Evolutionary conservation across 2,329 filamentous ascomycete genomes (phyloP), one percentile per base, ranked within the genome.

Genomic region (Gaeumannomyces tritici): DNA sequence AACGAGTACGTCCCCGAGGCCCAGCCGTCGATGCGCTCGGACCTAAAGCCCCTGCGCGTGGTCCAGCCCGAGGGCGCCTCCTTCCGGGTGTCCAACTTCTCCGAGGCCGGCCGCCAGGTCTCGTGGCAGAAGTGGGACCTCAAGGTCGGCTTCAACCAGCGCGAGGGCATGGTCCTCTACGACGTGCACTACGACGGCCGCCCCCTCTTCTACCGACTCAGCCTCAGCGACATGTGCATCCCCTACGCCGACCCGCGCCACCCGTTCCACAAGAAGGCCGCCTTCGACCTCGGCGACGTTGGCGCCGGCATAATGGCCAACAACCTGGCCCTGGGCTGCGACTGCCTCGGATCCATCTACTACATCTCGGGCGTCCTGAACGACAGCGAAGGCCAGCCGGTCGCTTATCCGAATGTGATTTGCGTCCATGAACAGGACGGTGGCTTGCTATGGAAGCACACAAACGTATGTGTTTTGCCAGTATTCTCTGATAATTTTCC

Each of bases 341-440:
- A 90, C 69, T 88, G 88, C 66, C 79, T 91, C 0, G 89, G 89
- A 7, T 80, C 82, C 0, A 89, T 89, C 67, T 83, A 88, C 64
- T 82, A 82, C 66, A 82, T 90, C 63, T 84, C 88, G 66, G 80
- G 79, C 0, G 74, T 84, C 8, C 74, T 85, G 21, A 77, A 81
- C 0, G 77, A 78, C 0, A 72, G 80, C 0, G 76, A 83, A 31
- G 88, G 88, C 0, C 76, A 28, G 9, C 64, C 79, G 1, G 77
- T 83, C 0, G 74, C 74, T 21, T 70, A 76, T 1, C 76, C 80
- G 12, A 81, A 81, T 61, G 85, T 86, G 1, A 76, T 89, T 55
- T 90, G 88, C 65, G 75, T 89, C 2, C 88, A 90, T 68, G 88
- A 90, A 72, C 83, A 89, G 68, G 88, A 90, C 69, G 83, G 84